These are phyloP conservation scores for Oryza glumipatula DNA, from an alignment of 176 grass and related monocot species.

Conservation along the genomic window DNA sequence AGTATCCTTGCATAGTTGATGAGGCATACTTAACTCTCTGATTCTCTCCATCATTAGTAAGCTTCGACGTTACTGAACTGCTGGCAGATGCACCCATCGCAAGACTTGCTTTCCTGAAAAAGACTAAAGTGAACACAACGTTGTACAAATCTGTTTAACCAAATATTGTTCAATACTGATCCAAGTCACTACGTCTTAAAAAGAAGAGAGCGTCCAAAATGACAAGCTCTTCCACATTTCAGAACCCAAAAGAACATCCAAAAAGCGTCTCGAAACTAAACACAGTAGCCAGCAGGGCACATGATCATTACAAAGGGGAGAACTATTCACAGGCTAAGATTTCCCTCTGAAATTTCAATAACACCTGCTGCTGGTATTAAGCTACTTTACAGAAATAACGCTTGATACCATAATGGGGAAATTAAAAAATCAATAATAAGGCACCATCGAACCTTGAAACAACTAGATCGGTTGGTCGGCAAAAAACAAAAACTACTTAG, in stretches of 20 bases:
- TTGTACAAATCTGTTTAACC: conserved; percentile 12
- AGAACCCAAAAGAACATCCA: not conserved
- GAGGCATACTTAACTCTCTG: conserved; percentile 34
- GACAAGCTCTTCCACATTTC: not conserved
- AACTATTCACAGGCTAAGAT: not conserved
- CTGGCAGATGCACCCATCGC: conserved; percentile 31
- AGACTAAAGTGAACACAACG: conserved; percentile 26
- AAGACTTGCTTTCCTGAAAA: conserved; percentile 37
- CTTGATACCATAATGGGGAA: not conserved
- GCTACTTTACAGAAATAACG: not conserved
- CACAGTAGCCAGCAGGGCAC: not conserved
- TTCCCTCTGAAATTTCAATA: not conserved
- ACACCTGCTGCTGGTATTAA: not conserved
- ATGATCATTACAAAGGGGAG: not conserved
- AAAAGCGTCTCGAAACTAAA: not conserved
- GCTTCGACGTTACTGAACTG: not conserved
- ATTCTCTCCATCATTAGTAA: conserved; percentile 35
- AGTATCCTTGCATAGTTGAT: conserved; percentile 27
- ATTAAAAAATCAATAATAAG: not conserved
- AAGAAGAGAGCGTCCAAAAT: not conserved
- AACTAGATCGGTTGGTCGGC: not conserved
- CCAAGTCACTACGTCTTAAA: not conserved
- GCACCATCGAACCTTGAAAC: not conserved
- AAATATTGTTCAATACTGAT: not conserved
- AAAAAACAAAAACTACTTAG: not conserved